Evolutionary conservation across 306 rosid genomes (phyloP), one percentile per base, ranked within the genome.

Genomic region (Hylodesmum podocarpum): DNA sequence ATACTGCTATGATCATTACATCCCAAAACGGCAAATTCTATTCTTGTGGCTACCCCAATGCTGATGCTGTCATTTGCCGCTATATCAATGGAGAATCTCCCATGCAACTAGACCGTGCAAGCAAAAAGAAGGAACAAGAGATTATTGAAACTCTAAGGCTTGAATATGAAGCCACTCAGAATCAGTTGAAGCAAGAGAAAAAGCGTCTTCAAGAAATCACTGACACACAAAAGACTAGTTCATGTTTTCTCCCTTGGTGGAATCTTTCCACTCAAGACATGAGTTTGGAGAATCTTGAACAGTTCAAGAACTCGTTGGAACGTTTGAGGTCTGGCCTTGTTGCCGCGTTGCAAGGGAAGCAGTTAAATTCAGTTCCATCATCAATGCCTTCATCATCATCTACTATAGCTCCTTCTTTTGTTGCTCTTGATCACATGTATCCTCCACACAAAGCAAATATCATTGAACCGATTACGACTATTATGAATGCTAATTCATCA

Each of bases 21-120:
- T 88, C 97, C 5, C 89, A 84, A 4, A 76, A 80, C 44, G 86
- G 83, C 0, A 85, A 85, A 51, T 67, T 91, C 37, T 88, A 70
- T 62, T 40, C 90, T 0, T 87, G 84, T 5, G 96, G 93, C 1
- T 79, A 92, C 22, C 96, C 96, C 0, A 0, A 3, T 4, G 43
- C 55, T 0, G 62, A 55, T 4, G 2, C 64, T 0, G 80, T 84
- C 4, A 6, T 84, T 7, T 2, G 0, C 0, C 68, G 69, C 1
- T 63, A 63, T 1, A 3, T 63, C 47, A 0, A 8, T 4, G 69
- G 47, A 36, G 47, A 5, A 5, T 0, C 2, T 1, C 28, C 47
- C 0, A 11, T 4, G 1, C 22, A 0, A 0, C 13, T 0, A 7
- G n/a, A 9, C 14, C 1, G 1, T 3, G 14, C 21, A 12, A 33